A percentile compares a stretch with the other conserved stretches of the same genome.
Evolutionary conservation across 371 early-diverging fungal species (phyloP).

Genomic region (Mortierella sp.): DNA sequence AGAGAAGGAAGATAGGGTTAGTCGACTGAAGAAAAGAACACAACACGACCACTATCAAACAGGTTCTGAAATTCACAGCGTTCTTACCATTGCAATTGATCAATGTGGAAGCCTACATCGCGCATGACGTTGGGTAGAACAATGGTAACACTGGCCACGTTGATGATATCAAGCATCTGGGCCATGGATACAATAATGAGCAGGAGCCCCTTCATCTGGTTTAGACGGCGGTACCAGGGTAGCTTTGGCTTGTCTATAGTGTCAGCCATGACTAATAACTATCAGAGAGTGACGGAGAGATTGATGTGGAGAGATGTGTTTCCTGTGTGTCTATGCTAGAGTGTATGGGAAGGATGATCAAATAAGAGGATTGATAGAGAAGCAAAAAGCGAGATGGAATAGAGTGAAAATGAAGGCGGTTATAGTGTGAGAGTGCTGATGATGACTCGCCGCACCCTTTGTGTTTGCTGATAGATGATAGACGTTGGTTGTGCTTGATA

Average conservation of each 20-base stretch:
- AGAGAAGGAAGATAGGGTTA: not conserved
- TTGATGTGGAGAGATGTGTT: no score
- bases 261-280: conserved; percentile 6
- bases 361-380: no score
- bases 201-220: conserved; percentile 24
- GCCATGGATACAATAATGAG: conserved; percentile 27
- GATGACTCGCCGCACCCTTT: no score
- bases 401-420: no score
- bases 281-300: no score
- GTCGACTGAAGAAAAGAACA: not conserved
- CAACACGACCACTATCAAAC: not conserved
- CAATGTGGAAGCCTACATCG: conserved; percentile 27
- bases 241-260: conserved; percentile 9
- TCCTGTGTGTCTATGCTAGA: no score
- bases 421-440: no score
- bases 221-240: conserved; percentile 25
- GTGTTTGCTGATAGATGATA: no score
- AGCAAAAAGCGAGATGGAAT: no score
- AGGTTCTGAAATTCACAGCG: not conserved
- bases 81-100: conserved; percentile 34
- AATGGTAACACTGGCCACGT: conserved; percentile 32
- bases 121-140: conserved; percentile 28
- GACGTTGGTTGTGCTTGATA: no score
- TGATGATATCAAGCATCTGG: conserved; percentile 41
- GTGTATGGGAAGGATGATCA: no score